Conservation (phyloP, 1,139 yeast genomes). For the Suhomyces kunorum region DNA sequence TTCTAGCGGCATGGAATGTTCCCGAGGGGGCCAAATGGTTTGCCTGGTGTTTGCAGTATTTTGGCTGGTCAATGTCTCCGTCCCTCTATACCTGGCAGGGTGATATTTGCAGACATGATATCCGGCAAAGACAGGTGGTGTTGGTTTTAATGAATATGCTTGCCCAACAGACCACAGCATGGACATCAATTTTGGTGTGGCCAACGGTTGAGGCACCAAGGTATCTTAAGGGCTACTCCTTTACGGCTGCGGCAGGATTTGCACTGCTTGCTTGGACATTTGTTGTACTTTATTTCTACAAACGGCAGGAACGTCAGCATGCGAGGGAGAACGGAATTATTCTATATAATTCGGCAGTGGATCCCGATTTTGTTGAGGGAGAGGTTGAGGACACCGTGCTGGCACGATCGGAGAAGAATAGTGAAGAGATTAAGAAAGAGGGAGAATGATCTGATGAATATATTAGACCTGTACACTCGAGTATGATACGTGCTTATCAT, state of each 20-base stretch:
- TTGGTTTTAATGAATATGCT: constrained; percentile 44
- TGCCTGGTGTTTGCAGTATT: constrained; percentile 45
- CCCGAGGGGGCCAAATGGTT: constrained; percentile 49
- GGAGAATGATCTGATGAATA: too few relatives aligned
- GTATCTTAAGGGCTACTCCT: constrained; percentile 48
- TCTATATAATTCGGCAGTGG: constrained; percentile 11
- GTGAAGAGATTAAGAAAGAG: too few relatives aligned
- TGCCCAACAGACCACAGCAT: constrained; percentile 44
- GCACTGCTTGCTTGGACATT: constrained; percentile 53
- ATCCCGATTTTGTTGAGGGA: constrained; percentile 8
- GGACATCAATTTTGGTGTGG: constrained; percentile 38
- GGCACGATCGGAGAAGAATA: too few relatives aligned
- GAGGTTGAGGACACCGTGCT: too few relatives aligned
- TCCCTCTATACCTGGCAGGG: constrained; percentile 47
- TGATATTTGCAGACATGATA: constrained; percentile 45
- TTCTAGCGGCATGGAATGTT: constrained; percentile 50
- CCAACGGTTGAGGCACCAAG: constrained; percentile 52
- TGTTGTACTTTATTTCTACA: constrained; percentile 55
- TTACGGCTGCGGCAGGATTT: constrained; percentile 54
- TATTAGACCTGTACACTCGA: too few relatives aligned
- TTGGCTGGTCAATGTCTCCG: constrained; percentile 52
- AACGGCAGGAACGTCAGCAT: constrained; percentile 52
- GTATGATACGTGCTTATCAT: too few relatives aligned
- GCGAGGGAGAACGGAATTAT: constrained; percentile 47
- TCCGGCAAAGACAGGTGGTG: constrained; percentile 41